Base-by-base conservation (phyloP, 257 asterid genomes). In the Plantago major region DNA sequence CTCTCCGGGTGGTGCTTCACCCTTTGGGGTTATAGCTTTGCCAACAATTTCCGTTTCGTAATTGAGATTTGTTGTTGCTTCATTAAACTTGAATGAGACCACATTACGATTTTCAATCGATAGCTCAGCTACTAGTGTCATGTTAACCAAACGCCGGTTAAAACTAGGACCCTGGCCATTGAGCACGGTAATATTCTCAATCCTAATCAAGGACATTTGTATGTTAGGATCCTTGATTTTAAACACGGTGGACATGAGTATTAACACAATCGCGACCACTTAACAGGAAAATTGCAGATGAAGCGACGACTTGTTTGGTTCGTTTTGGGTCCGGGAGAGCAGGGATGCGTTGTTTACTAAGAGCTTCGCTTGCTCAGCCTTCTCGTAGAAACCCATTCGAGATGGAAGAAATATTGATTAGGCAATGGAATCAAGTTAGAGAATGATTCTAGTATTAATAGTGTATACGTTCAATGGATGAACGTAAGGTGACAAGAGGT, bases 231-330 rank as follows among this genome's bases (percentile, higher is more conserved):
- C 73, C 50, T 68, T 78, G 0, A 82, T 51, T 19, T 30, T 79
- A n/a, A 82, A 70, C 13, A 73, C 47, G 0, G 94, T 85, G 73
- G 78, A 53, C 49, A 48, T 63, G 8, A 82, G 84, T 15, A 74
- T 59, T 44, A 80, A 13, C 3, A 69, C 5, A 40, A 68, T 53
- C 58, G 69, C 45, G 0, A 37, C 62, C 3, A 73, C n/a, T n/a
- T 62, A 10, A 85, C 7, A 16, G 80, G 26, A 2, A 70, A 1
- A 65, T 6, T 0, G 87, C 87, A 15, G 72, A 59, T n/a, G n/a
- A n/a, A n/a, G n/a, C n/a, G n/a, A n/a, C n/a, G n/a, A n/a, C n/a
- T n/a, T n/a, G n/a, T n/a, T n/a, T n/a, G n/a, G n/a, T n/a, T n/a
- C n/a, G n/a, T n/a, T n/a, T n/a, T n/a, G n/a, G n/a, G n/a, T n/a